Base-by-base conservation (phyloP, 176 grass and related monocot species). In the Oryza longistaminata region DNA sequence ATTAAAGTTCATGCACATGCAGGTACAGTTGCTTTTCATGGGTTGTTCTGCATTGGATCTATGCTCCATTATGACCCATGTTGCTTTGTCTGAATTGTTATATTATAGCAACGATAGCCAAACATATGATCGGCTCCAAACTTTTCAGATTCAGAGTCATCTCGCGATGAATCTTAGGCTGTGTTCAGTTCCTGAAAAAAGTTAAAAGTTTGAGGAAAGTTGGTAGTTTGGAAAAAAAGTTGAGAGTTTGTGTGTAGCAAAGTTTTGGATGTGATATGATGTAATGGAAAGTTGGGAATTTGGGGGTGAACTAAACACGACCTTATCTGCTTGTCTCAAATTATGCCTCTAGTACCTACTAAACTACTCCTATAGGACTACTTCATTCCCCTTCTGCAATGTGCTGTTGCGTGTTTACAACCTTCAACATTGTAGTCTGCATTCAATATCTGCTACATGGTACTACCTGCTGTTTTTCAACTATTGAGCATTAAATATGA, bases 401-500 rank as follows among this genome's bases (percentile, higher is more conserved):
- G 74, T 49, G 15, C 17, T 83, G 15, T 79, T 66, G 33, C 24
- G 60, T 49, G 70, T 60, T 37, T 22, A 22, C 50, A 68, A n/a
- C 53, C 48, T n/a, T n/a, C 67, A 39, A 67, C 11, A 16, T 19
- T 71, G 67, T 31, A 31, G 29, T 40, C n/a, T 2, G 78, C 16
- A 61, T 73, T 80, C 40, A 33, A 44, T 74, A 73, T 83, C 42
- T 80, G 27, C 2, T 79, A 6, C 16, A 16, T 49, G 62, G 22
- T 80, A 27, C 6, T 67, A 37, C 16, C 62, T 74, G 49, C 22
- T 75, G 49, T 79, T 70, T 85, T 85, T 75, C 31, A 21, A 21
- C 12, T n/a, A 62, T 44, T 31, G 48, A 77, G 31, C 48, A 65
- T 42, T 73, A 87, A 58, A 11, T 11, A 9, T 74, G 61, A 66